Conservation (phyloP, 768 basidiomycete species). For the Strobilomyces confusus region DNA sequence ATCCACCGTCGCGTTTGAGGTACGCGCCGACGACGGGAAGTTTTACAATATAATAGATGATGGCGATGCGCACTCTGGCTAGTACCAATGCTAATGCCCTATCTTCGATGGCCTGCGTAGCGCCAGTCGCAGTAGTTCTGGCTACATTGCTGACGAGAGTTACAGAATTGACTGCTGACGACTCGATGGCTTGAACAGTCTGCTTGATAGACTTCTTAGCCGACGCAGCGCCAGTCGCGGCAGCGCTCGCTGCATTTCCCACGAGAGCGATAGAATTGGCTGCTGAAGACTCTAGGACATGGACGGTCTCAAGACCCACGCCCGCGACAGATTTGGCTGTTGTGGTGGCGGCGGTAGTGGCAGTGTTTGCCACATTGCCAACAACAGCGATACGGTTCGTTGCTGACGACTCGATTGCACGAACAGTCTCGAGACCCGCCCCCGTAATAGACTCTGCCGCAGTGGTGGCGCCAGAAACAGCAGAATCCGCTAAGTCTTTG, state of each 20-base stretch:
- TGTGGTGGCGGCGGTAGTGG: too few relatives aligned
- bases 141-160: neutral
- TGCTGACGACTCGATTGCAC: too few relatives aligned
- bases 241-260: too few relatives aligned
- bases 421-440: too few relatives aligned
- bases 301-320: too few relatives aligned
- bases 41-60: conserved; percentile 12
- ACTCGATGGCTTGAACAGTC: neutral
- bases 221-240: too few relatives aligned
- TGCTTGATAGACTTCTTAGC: neutral
- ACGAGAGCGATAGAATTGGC: too few relatives aligned
- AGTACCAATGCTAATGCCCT: conserved; percentile 5
- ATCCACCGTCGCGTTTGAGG: conserved; percentile 7
- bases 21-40: conserved; percentile 23
- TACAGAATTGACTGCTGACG: neutral
- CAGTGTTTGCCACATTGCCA: neutral
- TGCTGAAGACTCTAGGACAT: too few relatives aligned
- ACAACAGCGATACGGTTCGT: neutral
- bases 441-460: too few relatives aligned
- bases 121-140: neutral
- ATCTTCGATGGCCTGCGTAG: conserved; percentile 3
- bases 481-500: too few relatives aligned
- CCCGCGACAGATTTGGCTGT: too few relatives aligned
- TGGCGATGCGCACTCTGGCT: conserved; percentile 5
- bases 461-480: too few relatives aligned